These are phyloP conservation scores for Clonostachys chloroleuca DNA, from an alignment of 2,329 filamentous ascomycete species.

Conservation along the genomic window DNA sequence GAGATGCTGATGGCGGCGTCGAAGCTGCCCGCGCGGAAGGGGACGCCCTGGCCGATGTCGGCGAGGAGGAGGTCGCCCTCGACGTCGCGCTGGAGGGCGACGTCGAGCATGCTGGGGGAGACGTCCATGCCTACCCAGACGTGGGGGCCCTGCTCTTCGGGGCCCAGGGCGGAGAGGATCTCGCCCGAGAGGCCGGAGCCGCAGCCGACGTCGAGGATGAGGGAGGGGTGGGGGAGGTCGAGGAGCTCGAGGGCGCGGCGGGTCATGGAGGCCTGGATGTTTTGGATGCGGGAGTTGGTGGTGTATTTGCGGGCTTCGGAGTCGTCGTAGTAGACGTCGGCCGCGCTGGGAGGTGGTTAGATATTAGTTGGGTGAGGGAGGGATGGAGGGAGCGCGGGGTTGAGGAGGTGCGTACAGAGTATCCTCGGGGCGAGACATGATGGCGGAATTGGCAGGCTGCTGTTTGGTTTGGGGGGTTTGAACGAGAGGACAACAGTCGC, in stretches of 20 bases:
- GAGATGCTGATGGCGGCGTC: slow-evolving; percentile 94
- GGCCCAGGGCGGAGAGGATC: slow-evolving; percentile 71
- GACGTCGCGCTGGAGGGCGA: slow-evolving; percentile 85
- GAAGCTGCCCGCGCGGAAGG: slow-evolving; percentile 87
- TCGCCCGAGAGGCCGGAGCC: slow-evolving; percentile 92
- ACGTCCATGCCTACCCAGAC: slow-evolving; percentile 98
- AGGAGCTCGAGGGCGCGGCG: slow-evolving; percentile 89
- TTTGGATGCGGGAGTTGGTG: slow-evolving; percentile 89
- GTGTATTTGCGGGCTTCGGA: slow-evolving; percentile 96
- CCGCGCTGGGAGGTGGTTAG: slow-evolving; percentile 54
- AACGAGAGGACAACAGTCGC: too few species aligned
- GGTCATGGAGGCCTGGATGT: slow-evolving; percentile 94
- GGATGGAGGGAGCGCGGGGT: slow-evolving; percentile 12
- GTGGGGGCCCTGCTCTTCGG: slow-evolving; percentile 77
- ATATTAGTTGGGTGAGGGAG: not conserved
- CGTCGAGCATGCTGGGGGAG: slow-evolving; percentile 91
- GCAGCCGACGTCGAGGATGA: slow-evolving; percentile 96
- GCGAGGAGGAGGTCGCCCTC: slow-evolving; percentile 92
- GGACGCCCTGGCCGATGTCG: slow-evolving; percentile 92
- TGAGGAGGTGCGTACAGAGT: slow-evolving; percentile 59
- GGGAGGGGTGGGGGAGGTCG: slow-evolving; percentile 69
- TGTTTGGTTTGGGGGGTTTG: too few species aligned
- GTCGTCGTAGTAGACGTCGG: slow-evolving; percentile 97
- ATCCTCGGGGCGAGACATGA: slow-evolving; percentile 96
- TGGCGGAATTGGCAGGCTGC: slow-evolving; percentile 18